These are phyloP conservation scores for Polymyxa betae DNA, from an alignment of 208 protist species.

Conservation along the genomic window DNA sequence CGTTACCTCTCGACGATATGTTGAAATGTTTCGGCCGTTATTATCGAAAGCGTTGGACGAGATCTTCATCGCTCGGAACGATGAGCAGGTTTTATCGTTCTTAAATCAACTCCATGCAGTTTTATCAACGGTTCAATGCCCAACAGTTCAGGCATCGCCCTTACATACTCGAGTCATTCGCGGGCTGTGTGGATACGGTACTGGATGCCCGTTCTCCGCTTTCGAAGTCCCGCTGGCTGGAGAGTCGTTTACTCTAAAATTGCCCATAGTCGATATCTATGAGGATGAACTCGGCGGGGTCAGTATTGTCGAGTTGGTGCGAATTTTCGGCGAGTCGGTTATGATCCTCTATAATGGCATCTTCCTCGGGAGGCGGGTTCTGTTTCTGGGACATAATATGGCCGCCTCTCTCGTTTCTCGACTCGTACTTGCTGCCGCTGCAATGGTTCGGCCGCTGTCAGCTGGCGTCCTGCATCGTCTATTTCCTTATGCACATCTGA, in stretches of 20 bases:
- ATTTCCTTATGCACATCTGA: slow-evolving; percentile 73
- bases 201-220: neutral
- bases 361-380: slow-evolving; percentile 68
- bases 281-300: slow-evolving; percentile 30
- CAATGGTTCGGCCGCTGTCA: slow-evolving; percentile 70
- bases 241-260: neutral
- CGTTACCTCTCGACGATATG: slow-evolving; percentile 65
- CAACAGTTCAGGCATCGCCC: neutral
- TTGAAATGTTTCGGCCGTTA: slow-evolving; percentile 69
- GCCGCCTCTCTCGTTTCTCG: slow-evolving; percentile 67
- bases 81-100: neutral
- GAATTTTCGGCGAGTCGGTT: slow-evolving; percentile 68
- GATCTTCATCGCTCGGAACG: slow-evolving; percentile 50
- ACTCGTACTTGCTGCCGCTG: slow-evolving; percentile 67
- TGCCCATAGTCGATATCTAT: slow-evolving; percentile 52
- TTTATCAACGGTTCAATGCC: neutral
- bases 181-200: neutral
- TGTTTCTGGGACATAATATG: slow-evolving; percentile 70
- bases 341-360: slow-evolving; percentile 74
- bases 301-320: slow-evolving; percentile 67
- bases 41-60: slow-evolving; percentile 71
- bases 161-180: slow-evolving; percentile 10
- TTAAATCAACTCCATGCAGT: neutral
- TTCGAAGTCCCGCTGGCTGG: neutral
- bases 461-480: slow-evolving; percentile 63